phyloP scores from a whole-genome alignment of 192 early-diverging fungal genomes.

The Coemansia sp. region DNA sequence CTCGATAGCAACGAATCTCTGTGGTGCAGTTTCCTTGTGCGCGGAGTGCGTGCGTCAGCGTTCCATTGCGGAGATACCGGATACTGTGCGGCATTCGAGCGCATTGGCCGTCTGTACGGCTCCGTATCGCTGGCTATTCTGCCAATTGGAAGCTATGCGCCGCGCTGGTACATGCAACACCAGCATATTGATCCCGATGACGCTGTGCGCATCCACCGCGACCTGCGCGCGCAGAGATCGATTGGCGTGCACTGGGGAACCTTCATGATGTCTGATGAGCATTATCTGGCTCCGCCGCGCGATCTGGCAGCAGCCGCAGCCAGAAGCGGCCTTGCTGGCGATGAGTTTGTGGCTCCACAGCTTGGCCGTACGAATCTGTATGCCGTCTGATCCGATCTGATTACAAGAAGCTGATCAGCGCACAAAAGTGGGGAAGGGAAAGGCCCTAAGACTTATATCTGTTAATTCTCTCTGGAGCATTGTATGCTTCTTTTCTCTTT shows the following conservation, averaged over 20 bases:
- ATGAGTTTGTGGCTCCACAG: slow-evolving; percentile 39
- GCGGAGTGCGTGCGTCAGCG: slow-evolving; percentile 24
- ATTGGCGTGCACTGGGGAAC: slow-evolving; percentile 91
- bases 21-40: slow-evolving; percentile 75
- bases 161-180: slow-evolving; percentile 72
- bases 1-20: slow-evolving; percentile 73
- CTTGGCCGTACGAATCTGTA: slow-evolving; percentile 42
- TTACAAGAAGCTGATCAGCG: too few species aligned
- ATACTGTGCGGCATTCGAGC: slow-evolving; percentile 86
- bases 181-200: slow-evolving; percentile 81
- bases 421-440: too few species aligned
- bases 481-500: too few species aligned
- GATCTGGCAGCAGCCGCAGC: slow-evolving; percentile 57
- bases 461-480: too few species aligned
- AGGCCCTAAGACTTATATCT: too few species aligned
- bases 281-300: slow-evolving; percentile 66
- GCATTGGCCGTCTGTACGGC: slow-evolving; percentile 71
- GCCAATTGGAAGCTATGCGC: slow-evolving; percentile 85
- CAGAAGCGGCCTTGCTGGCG: slow-evolving; percentile 23
- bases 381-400: not conserved
- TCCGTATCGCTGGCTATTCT: slow-evolving; percentile 74
- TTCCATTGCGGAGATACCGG: slow-evolving; percentile 74
- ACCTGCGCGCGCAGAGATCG: slow-evolving; percentile 62
- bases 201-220: slow-evolving; percentile 77
- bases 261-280: slow-evolving; percentile 77